Evolutionary conservation across 148 eudicot genomes (phyloP).

Genomic region (Beta vulgaris): DNA sequence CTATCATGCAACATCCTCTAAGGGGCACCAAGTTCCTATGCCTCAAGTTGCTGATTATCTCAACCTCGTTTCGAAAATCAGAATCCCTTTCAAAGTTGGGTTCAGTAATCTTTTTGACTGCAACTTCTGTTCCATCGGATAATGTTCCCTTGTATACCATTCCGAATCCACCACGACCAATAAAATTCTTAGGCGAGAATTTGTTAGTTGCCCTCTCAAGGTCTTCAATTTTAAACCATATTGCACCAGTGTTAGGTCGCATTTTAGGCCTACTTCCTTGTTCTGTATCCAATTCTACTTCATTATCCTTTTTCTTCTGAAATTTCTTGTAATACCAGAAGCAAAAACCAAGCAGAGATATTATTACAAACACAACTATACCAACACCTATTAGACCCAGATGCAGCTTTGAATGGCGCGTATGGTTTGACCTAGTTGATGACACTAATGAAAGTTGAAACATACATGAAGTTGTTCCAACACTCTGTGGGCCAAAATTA

Average conservation of each 20-base stretch:
- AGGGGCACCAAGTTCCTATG: constrained; percentile 77
- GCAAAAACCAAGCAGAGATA: constrained; percentile 40
- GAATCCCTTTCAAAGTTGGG: constrained; percentile 53
- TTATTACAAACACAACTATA: constrained; percentile 37
- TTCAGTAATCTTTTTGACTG: constrained; percentile 65
- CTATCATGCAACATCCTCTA: constrained; percentile 75
- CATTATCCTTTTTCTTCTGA: constrained; percentile 28
- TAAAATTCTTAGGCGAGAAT: constrained; percentile 62
- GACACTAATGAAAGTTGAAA: constrained; percentile 41
- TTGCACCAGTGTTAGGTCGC: constrained; percentile 62
- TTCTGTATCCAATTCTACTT: constrained; percentile 29
- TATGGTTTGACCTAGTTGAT: constrained; percentile 18
- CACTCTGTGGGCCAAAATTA: constrained; percentile 58
- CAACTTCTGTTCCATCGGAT: constrained; percentile 52
- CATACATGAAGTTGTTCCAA: constrained; percentile 46
- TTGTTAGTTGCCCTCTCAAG: constrained; percentile 58
- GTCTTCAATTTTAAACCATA: constrained; percentile 64
- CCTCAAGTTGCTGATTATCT: constrained; percentile 75
- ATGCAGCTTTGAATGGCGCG: constrained; percentile 30
- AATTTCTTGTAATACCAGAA: constrained; percentile 48
- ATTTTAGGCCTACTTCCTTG: constrained; percentile 45
- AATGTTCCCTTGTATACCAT: constrained; percentile 25
- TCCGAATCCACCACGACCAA: constrained; percentile 79
- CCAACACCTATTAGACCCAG: constrained; percentile 51
- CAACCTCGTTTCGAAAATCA: constrained; percentile 81